Evolutionary conservation across 345 rosid genomes (phyloP).

Genomic region (Tarenaya hassleriana): DNA sequence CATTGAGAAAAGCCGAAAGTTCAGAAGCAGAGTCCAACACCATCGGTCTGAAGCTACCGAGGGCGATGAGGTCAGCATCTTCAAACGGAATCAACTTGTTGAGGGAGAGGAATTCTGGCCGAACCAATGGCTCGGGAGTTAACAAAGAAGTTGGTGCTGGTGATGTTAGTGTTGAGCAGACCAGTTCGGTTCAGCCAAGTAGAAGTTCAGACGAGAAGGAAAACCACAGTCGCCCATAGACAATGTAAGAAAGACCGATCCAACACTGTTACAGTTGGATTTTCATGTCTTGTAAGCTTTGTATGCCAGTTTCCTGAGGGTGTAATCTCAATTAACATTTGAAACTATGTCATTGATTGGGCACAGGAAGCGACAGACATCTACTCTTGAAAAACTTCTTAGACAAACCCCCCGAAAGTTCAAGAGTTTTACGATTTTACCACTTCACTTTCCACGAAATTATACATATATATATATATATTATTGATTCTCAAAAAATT

Average conservation of each 20-base stretch:
- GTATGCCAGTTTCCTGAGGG: too few species aligned
- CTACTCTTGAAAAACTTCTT: too few species aligned
- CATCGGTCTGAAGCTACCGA: constrained; percentile 58
- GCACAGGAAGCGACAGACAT: too few species aligned
- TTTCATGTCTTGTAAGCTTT: too few species aligned
- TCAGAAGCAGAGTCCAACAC: constrained; percentile 30
- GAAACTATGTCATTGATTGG: too few species aligned
- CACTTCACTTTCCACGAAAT: too few species aligned
- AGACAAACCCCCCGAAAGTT: too few species aligned
- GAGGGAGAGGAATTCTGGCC: constrained; percentile 73
- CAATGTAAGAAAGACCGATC: too few species aligned
- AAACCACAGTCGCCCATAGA: constrained; percentile 46
- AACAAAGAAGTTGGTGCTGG: constrained; percentile 37
- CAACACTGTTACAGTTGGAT: not conserved
- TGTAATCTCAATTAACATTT: too few species aligned
- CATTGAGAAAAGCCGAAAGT: constrained; percentile 30
- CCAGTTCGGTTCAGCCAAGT: constrained; percentile 39
- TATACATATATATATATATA: too few species aligned
- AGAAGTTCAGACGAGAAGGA: constrained; percentile 70
- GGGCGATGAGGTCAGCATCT: constrained; percentile 65
- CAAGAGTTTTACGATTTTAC: too few species aligned
- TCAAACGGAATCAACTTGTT: constrained; percentile 52
- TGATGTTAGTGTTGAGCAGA: constrained; percentile 35
- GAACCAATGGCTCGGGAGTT: constrained; percentile 27
- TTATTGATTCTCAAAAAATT: too few species aligned